Evolutionary conservation across 805 yeast species (phyloP), one percentile per base, ranked within the genome.

Genomic region (Saccharomycopsis lassenensis): DNA sequence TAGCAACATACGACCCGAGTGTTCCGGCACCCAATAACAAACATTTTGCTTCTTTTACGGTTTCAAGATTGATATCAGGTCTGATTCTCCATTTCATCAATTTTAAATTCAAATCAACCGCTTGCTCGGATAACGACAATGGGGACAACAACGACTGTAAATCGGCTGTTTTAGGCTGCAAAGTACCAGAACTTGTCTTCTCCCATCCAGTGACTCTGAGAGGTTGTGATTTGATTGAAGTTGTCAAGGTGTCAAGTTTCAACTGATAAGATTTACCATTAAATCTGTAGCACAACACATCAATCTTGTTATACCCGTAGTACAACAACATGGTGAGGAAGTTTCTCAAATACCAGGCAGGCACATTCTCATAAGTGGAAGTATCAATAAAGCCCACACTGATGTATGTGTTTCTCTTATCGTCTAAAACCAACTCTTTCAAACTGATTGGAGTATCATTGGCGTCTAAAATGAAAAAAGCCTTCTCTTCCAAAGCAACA

Each of bases 41-140:
- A 25, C 87, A 79, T 45, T 68, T 77, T 7, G 78, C 69, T 12
- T 56, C 41, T 45, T 72, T 69, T 16, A 91, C 62, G 2, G 58
- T 51, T 4, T 82, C 87, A 31, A 91, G 61, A 50, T 91, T 71
- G 3, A 91, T 52, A 6, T 74, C 67, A 0, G 98, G 97, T 0
- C 83, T 85, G 12, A 91, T 71, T 46, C 98, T 67, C 99, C 99
- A 91, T 52, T 86, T 85, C 98, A 91, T 91, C 30, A 91, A 62
- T 58, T 84, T 83, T 40, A 91, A 62, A 52, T 91, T 91, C 39
- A 91, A 65, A 54, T 87, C 95, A 4, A 86, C 87, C 0, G 96
- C 89, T 56, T 93, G 97, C 41, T 79, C 82, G 0, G 95, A 89
- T 16, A 91, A 61, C 45, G 80, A 77, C 8, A 64, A 45, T 0